Base-by-base conservation (phyloP, 495 filamentous ascomycete genomes). In the Trypethelium eluteriae region DNA sequence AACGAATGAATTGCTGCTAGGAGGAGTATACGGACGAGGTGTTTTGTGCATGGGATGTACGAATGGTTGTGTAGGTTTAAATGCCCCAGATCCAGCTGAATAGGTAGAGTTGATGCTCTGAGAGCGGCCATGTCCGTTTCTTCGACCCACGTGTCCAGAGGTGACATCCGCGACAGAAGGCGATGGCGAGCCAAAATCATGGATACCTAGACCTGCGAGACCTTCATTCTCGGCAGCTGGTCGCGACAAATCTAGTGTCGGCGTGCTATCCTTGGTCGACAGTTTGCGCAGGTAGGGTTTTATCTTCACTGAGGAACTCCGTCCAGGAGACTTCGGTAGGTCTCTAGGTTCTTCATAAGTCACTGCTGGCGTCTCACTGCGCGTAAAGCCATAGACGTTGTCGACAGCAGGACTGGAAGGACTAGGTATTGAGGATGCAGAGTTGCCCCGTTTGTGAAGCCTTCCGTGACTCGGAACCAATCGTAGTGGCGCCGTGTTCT, bases 1-100 rank as follows among this genome's bases (percentile, higher is more conserved):
- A 85, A 3, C 75, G 77, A 39, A 80, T 0, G 85, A 86, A 34
- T 80, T 79, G 39, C 77, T 76, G 11, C 81, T 71, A n/a, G 84
- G 80, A 38, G 83, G 82, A 2, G 82, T 86, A 72, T 83, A 85
- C 12, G 79, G 76, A 41, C 81, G 77, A 18, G 84, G 82, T 9
- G 81, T 83, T 67, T 85, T 85, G 39, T 83, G 82, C 82, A 86
- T 81, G 2, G 84, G 82, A 71, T 86, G 82, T 25, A 84, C 77
- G 70, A 84, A 86, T 46, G 83, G 80, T 39, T 79, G 77, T 38
- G 77, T 78, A 11, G 81, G 79, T 59, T 81, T 78, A 65, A 71
- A 72, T 38, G 77, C 79, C 62, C 77, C 78, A 70, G 81, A 85
- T 2, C 76, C 76, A 1, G 78, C 80, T 2, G 83, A 86, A 44